These are phyloP conservation scores for Candida stauntonica DNA, from an alignment of 805 yeast genomes.

Conservation along the genomic window DNA sequence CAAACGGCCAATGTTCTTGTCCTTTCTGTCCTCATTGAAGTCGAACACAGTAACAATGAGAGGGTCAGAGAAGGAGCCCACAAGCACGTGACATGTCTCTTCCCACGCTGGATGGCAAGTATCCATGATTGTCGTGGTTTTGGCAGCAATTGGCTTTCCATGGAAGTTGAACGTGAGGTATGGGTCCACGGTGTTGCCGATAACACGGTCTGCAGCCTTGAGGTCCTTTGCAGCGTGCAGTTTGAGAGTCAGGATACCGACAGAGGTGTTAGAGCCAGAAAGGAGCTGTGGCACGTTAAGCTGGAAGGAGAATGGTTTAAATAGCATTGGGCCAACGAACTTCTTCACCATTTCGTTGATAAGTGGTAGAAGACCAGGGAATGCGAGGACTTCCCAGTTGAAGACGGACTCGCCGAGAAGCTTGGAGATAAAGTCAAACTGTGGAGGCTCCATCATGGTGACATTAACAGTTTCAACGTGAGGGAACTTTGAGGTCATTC, in stretches of 20 bases:
- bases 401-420: slow-evolving; percentile 74
- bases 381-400: slow-evolving; percentile 79
- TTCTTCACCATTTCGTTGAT: slow-evolving; percentile 82
- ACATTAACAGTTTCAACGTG: slow-evolving; percentile 89
- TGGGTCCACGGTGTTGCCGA: slow-evolving; percentile 86
- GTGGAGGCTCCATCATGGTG: slow-evolving; percentile 80
- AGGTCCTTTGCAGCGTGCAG: slow-evolving; percentile 64
- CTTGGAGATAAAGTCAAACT: slow-evolving; percentile 77
- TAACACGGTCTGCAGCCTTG: slow-evolving; percentile 57
- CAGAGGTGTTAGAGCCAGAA: slow-evolving; percentile 81
- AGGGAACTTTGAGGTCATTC: slow-evolving; percentile 88
- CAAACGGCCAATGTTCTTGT: slow-evolving; percentile 72
- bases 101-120: slow-evolving; percentile 79
- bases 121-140: slow-evolving; percentile 64
- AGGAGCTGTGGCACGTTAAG: slow-evolving; percentile 86
- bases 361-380: slow-evolving; percentile 84
- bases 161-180: slow-evolving; percentile 70
- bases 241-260: slow-evolving; percentile 77
- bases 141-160: slow-evolving; percentile 58
- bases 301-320: slow-evolving; percentile 89
- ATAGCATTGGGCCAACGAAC: slow-evolving; percentile 83
- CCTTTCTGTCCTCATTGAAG: slow-evolving; percentile 75
- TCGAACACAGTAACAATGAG: slow-evolving; percentile 68
- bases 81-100: slow-evolving; percentile 66
- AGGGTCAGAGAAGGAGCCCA: slow-evolving; percentile 79